Percentiles rank a stretch among this genome's conserved stretches.
phyloP scores from a whole-genome alignment of 208 protist species.

The Leishmania aethiopica region DNA sequence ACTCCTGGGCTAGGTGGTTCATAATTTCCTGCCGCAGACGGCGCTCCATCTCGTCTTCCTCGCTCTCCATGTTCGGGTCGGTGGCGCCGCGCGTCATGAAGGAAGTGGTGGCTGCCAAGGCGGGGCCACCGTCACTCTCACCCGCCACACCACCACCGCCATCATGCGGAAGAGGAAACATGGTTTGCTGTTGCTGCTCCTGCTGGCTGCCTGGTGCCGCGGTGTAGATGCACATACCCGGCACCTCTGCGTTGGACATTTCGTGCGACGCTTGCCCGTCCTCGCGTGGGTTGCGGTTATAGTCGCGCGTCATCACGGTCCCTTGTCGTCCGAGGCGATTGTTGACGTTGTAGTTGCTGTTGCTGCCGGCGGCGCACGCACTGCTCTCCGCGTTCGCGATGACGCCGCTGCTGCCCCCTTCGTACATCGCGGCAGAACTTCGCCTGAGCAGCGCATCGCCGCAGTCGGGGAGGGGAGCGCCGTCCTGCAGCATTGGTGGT shows the following conservation, averaged over 20 bases:
- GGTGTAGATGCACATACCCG: background rate
- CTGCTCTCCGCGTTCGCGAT: background rate
- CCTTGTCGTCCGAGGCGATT: slow-evolving; percentile 22
- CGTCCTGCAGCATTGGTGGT: background rate
- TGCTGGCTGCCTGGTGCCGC: background rate
- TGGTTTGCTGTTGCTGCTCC: background rate
- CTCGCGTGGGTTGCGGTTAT: slow-evolving; percentile 31
- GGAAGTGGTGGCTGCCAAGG: slow-evolving; percentile 11
- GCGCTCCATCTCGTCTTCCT: slow-evolving; percentile 55
- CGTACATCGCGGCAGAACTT: background rate
- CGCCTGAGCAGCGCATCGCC: background rate
- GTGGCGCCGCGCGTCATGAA: slow-evolving; percentile 23
- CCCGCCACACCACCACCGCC: background rate
- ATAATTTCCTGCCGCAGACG: slow-evolving; percentile 72
- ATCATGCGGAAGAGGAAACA: background rate
- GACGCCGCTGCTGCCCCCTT: background rate
- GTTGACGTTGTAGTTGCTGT: slow-evolving; percentile 11
- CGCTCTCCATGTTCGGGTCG: slow-evolving; percentile 35
- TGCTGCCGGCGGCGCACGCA: background rate
- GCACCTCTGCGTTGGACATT: slow-evolving; percentile 2
- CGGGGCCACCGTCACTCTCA: background rate
- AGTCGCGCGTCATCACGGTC: slow-evolving; percentile 27
- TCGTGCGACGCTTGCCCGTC: slow-evolving; percentile 31
- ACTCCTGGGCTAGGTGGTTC: slow-evolving; percentile 57
- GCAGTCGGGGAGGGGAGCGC: slow-evolving; percentile 7